Conservation (phyloP, 768 basidiomycete genomes). For the Russula lepida region DNA sequence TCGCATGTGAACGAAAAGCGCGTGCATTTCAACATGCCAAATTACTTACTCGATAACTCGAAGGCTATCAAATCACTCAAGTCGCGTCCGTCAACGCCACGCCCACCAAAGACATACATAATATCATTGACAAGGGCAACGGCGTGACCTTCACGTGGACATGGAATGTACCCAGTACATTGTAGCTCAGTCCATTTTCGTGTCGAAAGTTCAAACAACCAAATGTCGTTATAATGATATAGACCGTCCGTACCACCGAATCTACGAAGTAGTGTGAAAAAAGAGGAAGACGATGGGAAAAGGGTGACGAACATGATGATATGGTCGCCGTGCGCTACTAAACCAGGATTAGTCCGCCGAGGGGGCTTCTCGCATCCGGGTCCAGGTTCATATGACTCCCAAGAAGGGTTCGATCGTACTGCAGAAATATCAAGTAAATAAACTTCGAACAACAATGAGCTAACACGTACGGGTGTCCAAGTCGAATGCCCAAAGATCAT, state of each 20-base stretch:
- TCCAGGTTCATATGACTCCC: constrained; percentile 69
- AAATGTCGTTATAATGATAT: constrained; percentile 98
- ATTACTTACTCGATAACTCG: constrained; percentile 83
- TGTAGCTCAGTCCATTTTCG: constrained; percentile 83
- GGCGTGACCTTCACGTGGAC: constrained; percentile 91
- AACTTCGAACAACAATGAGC: not conserved
- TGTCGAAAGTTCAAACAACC: constrained; percentile 81
- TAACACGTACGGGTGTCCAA: constrained; percentile 75
- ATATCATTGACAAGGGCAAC: constrained; percentile 95
- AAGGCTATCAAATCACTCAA: constrained; percentile 91
- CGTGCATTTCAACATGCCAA: not conserved
- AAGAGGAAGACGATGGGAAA: constrained; percentile 10
- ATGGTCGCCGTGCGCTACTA: constrained; percentile 65
- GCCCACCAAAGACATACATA: constrained; percentile 93
- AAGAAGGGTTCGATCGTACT: constrained; percentile 76
- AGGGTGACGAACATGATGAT: constrained; percentile 13
- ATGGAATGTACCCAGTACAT: constrained; percentile 97
- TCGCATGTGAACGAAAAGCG: not conserved
- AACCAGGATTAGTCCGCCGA: constrained; percentile 85
- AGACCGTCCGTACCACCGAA: constrained; percentile 98
- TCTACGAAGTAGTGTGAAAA: constrained; percentile 31
- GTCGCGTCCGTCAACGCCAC: constrained; percentile 96
- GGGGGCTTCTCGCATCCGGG: constrained; percentile 55
- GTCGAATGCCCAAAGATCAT: constrained; percentile 95
- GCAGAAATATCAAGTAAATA: constrained; percentile 8